These are phyloP conservation scores for Nyctanthes arbortristis DNA, from an alignment of 257 asterid species.

Conservation along the genomic window DNA sequence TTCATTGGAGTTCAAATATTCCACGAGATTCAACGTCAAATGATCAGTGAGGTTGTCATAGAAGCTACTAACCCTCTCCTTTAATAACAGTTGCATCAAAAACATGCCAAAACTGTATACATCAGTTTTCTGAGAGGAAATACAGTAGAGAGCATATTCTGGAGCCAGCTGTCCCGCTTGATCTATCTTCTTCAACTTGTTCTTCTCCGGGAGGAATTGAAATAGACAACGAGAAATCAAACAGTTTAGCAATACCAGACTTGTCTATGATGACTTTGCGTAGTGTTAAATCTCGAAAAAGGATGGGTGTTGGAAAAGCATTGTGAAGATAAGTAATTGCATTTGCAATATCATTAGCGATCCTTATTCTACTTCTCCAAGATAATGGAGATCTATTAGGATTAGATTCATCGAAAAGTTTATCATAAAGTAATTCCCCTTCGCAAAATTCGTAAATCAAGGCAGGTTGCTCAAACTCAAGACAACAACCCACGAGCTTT, in stretches of 20 bases:
- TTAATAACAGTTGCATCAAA: not conserved
- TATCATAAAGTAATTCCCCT: not conserved
- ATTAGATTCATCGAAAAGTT: not conserved
- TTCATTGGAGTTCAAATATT: no score
- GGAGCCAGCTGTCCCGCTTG: not conserved
- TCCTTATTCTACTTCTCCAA: constrained; percentile 12
- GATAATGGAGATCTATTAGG: not conserved
- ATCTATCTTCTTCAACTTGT: not conserved
- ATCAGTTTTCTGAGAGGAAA: no score
- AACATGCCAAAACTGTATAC: not conserved
- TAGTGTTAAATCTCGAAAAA: constrained; percentile 14
- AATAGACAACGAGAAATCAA: constrained; percentile 18
- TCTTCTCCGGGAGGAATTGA: constrained; percentile 23
- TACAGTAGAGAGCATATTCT: not conserved
- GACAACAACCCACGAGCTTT: constrained; percentile 15
- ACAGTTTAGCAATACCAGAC: constrained; percentile 4
- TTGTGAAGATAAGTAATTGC: no score
- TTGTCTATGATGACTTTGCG: constrained; percentile 13
- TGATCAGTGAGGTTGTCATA: no score
- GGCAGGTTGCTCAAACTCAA: constrained; percentile 17
- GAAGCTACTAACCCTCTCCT: no score
- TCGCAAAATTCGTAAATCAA: constrained; percentile 3
- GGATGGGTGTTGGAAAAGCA: constrained; percentile 9
- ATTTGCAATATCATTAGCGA: constrained; percentile 18
- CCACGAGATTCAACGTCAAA: no score